Base-by-base conservation (phyloP, 2,329 filamentous ascomycete species). In the Xylaria sp. region DNA sequence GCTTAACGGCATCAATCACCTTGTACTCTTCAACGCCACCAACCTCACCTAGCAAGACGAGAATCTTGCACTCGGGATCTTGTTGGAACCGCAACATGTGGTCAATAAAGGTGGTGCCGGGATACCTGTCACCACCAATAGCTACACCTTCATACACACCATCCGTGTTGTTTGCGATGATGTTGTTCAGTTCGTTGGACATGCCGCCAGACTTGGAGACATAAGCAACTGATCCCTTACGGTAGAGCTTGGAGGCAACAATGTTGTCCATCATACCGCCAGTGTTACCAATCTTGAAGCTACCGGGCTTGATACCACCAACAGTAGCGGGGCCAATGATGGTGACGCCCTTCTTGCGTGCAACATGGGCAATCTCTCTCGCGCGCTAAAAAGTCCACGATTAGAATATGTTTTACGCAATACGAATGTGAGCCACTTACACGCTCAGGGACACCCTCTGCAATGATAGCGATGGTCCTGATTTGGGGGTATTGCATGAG, bases 221-320 rank as follows among this genome's bases (percentile, higher is more conserved):
- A 81, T 99, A 99, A 73, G 92, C 95, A 70, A 99, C 93, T 72
- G 95, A 98, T 73, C 95, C 95, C 83, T 95, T 95, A 81, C 95
- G 94, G 89, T 99, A 99, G 65, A 99, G 92, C 89, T 99, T 99
- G 79, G 95, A 98, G 72, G 95, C 93, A 68, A 99, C 95, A 75
- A 99, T 99, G 88, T 99, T 99, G 87, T 99, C 95, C 95, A 99
- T 99, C 95, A 99, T 99, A 81, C 95, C 95, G 87, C 95, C 95
- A 74, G 95, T 99, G 87, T 99, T 99, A 79, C 95, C 95, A 70
- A 99, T 99, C 88, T 98, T 99, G 91, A 94, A 99, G 79, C 91
- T 92, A 79, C 95, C 95, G 66, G 95, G 95, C 88, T 98, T 99
- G 84, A 99, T 98, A 75, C 95, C 95, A 87, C 95, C 95, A 67